A percentile compares a stretch with the other conserved stretches of the same genome.
Conservation (phyloP, 441 rosid genomes). For the Aquilaria agallochum region DNA sequence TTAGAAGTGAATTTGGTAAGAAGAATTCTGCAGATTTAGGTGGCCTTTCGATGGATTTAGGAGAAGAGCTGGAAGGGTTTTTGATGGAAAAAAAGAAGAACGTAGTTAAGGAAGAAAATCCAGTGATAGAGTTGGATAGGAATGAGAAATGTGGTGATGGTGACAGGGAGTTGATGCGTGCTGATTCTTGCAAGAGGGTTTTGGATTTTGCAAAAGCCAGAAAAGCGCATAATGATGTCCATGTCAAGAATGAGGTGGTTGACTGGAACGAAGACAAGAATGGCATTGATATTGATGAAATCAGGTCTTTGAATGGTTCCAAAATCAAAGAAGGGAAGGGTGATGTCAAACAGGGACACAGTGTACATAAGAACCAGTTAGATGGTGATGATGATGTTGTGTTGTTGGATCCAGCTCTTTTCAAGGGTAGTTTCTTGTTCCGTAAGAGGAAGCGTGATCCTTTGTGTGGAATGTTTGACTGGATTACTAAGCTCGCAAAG, state of each 20-base stretch:
- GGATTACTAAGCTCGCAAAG: conserved; percentile 65
- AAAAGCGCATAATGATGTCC: conserved; percentile 19
- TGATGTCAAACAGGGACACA: conserved; percentile 19
- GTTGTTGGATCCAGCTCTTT: conserved; percentile 13
- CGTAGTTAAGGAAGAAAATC: conserved; percentile 19
- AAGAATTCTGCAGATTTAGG: conserved; percentile 13
- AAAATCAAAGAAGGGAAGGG: conserved; percentile 27
- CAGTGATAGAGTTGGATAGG: conserved; percentile 14
- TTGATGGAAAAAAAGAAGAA: conserved; percentile 32
- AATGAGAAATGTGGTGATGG: conserved; percentile 18
- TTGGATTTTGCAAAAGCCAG: conserved; percentile 20
- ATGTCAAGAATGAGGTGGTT: conserved; percentile 16
- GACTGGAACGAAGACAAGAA: conserved; percentile 25
- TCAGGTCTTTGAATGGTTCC: conserved; percentile 13
- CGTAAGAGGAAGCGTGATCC: conserved; percentile 56
- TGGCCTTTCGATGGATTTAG: conserved; percentile 30
- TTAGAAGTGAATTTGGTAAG: conserved; percentile 3
- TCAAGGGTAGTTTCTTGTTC: conserved; percentile 13
- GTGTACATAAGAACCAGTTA: conserved; percentile 18
- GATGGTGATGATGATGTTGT: conserved; percentile 16
- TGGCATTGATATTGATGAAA: conserved; percentile 18
- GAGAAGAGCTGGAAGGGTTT: conserved; percentile 27
- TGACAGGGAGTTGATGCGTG: conserved; percentile 22
- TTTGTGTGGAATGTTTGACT: conserved; percentile 34
- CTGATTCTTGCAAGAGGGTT: conserved; percentile 21